Evolutionary conservation across 192 early-diverging fungal genomes (phyloP), one percentile per base, ranked within the genome.

Genomic region (Backusella tarrabulga): DNA sequence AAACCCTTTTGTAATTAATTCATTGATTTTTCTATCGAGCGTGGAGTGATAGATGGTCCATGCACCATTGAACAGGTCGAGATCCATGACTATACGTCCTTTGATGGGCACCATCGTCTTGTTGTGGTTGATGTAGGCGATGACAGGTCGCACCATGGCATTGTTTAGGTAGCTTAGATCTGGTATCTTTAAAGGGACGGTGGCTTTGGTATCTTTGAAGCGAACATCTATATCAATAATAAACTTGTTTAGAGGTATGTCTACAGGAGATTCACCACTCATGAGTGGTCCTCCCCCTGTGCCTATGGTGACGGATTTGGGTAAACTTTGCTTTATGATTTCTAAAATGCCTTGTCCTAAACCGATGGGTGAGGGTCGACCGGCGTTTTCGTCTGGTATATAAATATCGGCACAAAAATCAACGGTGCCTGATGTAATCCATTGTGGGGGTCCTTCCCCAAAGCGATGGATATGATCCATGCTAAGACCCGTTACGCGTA

Each of bases 61-160:
- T 0, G 96, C 90, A n/a, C 97, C 97, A 79, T 97, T 91, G 84
- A 97, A 97, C 69, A 96, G 92, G 50, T 86, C 83, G 32, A 93
- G 66, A 67, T 91, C 88, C 84, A 96, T 88, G 42, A 91, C 90
- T 17, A 95, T 88, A 56, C 91, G 91, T 83, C 95, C 95, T 34
- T 90, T 89, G 81, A 99, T 90, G 2, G 94, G 90, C 36, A 96
- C 92, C 41, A 91, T 88, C 19, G 93, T 95, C 19, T 92, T 90
- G 77, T 97, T 93, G 2, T 93, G 90, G 79, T 98, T 98, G 90
- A 99, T 94, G 76, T 93, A 99, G 8, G 91, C 98, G 2, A 98
- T 95, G 34, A 98, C 88, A 1, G 98, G 97, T 2, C 98, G 90
- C 21, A 98, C 92, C 74, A 97, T 85, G 17, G 97, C 95, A 36